Evolutionary conservation across 2,329 filamentous ascomycete species (phyloP).

Genomic region (Thelonectria rubi): DNA sequence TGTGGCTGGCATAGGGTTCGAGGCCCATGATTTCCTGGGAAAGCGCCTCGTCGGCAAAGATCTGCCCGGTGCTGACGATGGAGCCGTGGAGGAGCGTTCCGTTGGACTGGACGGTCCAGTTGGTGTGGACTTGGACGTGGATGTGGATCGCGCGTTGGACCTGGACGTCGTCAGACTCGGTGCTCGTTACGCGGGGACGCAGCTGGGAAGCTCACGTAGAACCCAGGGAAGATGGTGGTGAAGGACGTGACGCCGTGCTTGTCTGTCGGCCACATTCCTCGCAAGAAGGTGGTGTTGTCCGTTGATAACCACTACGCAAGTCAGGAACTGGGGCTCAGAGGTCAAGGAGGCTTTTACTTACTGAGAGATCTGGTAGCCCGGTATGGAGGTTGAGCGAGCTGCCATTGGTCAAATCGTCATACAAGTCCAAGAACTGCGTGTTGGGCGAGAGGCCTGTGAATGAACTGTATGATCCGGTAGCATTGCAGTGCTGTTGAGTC

Average conservation of each 20-base stretch:
- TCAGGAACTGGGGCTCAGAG: not conserved
- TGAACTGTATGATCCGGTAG: conserved; percentile 15
- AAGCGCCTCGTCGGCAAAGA: not conserved
- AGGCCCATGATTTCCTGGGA: conserved; percentile 1
- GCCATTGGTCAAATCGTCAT: not conserved
- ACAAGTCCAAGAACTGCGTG: conserved; percentile 9
- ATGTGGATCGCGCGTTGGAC: conserved; percentile 12
- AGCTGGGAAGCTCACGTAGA: not conserved
- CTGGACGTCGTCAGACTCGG: not conserved
- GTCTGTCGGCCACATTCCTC: conserved; percentile 25
- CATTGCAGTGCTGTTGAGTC: conserved; percentile 13
- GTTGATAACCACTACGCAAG: conserved; percentile 14
- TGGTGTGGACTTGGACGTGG: conserved; percentile 7
- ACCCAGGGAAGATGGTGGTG: conserved; percentile 16
- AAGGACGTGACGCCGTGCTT: conserved; percentile 19
- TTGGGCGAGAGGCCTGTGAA: conserved; percentile 19
- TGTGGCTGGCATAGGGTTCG: conserved; percentile 13
- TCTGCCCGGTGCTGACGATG: conserved; percentile 7
- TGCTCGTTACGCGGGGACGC: not conserved
- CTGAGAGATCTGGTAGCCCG: conserved; percentile 1
- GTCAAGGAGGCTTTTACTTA: not conserved
- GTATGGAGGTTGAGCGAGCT: not conserved
- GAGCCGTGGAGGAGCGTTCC: conserved; percentile 3
- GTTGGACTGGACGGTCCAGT: conserved; percentile 11
- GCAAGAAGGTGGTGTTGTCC: conserved; percentile 19